Conservation (phyloP, 2,329 filamentous ascomycete genomes). For the Onygenales sp. region DNA sequence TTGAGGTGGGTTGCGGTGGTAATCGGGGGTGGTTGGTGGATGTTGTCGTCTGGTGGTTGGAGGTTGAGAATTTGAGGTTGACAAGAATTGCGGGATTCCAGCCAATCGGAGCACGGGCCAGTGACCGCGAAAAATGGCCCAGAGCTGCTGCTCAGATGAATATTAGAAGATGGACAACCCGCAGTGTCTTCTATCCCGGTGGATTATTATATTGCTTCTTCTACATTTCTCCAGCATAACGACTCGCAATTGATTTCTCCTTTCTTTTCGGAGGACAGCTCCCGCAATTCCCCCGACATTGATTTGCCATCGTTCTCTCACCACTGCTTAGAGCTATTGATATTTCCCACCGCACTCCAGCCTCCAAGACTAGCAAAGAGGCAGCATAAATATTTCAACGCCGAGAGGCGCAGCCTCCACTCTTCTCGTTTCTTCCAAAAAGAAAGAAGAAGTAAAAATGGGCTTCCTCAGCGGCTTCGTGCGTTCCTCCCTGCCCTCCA, state of each 20-base stretch:
- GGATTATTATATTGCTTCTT: neutral
- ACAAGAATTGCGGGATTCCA: slow-evolving; percentile 1
- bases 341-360: too few relatives aligned
- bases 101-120: slow-evolving; percentile 6
- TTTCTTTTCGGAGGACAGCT: too few relatives aligned
- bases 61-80: neutral
- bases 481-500: slow-evolving; percentile 27
- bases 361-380: too few relatives aligned
- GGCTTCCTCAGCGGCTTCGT: slow-evolving; percentile 69
- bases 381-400: too few relatives aligned
- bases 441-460: slow-evolving; percentile 37
- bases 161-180: neutral
- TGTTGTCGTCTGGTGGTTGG: neutral
- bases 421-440: slow-evolving; percentile 3
- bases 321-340: too few relatives aligned
- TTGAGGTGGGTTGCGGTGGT: neutral
- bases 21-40: neutral
- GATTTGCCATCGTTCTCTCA: too few relatives aligned
- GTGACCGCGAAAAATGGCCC: neutral
- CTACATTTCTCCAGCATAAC: neutral
- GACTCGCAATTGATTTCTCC: too few relatives aligned
- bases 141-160: neutral
- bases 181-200: neutral
- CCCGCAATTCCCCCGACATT: too few relatives aligned
- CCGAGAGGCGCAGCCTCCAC: neutral